phyloP scores from a whole-genome alignment of 805 yeast species.

The Lachancea fermentati region DNA sequence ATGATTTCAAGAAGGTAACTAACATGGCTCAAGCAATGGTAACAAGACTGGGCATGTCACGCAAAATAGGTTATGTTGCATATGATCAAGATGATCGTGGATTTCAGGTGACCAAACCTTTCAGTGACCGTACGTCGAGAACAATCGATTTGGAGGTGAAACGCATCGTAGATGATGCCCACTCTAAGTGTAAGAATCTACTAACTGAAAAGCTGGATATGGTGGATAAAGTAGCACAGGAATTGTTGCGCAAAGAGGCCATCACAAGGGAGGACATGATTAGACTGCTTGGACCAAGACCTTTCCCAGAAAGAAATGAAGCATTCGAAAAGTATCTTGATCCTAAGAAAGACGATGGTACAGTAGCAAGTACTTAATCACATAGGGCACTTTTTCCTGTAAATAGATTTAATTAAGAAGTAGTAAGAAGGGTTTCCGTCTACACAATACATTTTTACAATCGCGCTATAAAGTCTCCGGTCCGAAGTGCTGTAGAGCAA shows the following conservation, averaged over 20 bases:
- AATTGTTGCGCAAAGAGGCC: conserved; percentile 78
- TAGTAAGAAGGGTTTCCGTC: not conserved
- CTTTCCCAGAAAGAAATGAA: conserved; percentile 83
- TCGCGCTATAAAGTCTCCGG: no score
- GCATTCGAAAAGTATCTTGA: conserved; percentile 87
- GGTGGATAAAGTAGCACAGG: conserved; percentile 83
- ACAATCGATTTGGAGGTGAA: conserved; percentile 79
- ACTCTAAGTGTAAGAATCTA: conserved; percentile 59
- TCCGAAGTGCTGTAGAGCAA: no score
- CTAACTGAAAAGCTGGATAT: conserved; percentile 62
- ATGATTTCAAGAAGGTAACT: conserved; percentile 94
- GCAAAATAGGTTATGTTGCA: conserved; percentile 76
- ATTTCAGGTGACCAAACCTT: conserved; percentile 70
- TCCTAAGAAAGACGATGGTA: conserved; percentile 18
- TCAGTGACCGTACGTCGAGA: conserved; percentile 79
- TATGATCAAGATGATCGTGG: conserved; percentile 46
- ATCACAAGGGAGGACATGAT: conserved; percentile 94
- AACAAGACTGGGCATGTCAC: conserved; percentile 84
- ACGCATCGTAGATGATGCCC: conserved; percentile 70
- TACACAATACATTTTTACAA: no score
- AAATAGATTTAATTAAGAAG: not conserved
- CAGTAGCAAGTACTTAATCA: not conserved
- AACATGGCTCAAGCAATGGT: conserved; percentile 93
- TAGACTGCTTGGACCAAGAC: conserved; percentile 82
- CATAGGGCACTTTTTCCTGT: not conserved